phyloP scores from a whole-genome alignment of 495 filamentous ascomycete genomes.

The Xylaria sp. region DNA sequence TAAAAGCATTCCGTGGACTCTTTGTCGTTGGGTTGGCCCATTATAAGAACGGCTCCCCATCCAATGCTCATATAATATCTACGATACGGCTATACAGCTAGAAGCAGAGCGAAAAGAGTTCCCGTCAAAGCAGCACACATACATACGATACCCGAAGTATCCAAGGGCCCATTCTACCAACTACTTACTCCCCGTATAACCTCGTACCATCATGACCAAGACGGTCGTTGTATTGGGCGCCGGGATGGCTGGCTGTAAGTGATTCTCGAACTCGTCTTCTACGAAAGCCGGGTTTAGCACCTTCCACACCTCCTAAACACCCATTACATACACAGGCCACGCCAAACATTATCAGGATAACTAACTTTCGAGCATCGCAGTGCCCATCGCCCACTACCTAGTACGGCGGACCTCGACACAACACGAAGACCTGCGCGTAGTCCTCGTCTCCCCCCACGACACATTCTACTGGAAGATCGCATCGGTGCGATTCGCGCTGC shows the following conservation, averaged over 20 bases:
- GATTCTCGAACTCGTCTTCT: neutral
- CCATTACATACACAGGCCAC: neutral
- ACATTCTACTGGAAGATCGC: conserved; percentile 57
- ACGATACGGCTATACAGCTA: neutral
- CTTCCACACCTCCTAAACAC: no score
- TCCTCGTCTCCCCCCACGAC: conserved; percentile 63
- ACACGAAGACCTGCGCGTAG: conserved; percentile 52
- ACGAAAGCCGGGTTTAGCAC: no score
- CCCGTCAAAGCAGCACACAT: neutral
- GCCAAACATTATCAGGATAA: neutral
- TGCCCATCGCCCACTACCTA: conserved; percentile 65
- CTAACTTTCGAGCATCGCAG: neutral
- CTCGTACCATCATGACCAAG: conserved; percentile 44
- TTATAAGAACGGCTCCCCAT: neutral
- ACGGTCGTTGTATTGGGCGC: conserved; percentile 71
- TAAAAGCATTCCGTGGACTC: neutral
- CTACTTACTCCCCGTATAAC: neutral
- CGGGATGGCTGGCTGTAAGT: conserved; percentile 57
- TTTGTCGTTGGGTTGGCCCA: neutral
- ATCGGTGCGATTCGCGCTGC: conserved; percentile 52
- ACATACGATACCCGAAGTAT: neutral
- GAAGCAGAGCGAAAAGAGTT: neutral
- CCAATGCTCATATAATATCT: neutral
- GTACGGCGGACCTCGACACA: conserved; percentile 55
- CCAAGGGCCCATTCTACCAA: neutral